Percentiles rank a stretch among this genome's conserved stretches.
Conservation (phyloP, 805 yeast species). For the Schwanniomyces pseudopolymorphus region DNA sequence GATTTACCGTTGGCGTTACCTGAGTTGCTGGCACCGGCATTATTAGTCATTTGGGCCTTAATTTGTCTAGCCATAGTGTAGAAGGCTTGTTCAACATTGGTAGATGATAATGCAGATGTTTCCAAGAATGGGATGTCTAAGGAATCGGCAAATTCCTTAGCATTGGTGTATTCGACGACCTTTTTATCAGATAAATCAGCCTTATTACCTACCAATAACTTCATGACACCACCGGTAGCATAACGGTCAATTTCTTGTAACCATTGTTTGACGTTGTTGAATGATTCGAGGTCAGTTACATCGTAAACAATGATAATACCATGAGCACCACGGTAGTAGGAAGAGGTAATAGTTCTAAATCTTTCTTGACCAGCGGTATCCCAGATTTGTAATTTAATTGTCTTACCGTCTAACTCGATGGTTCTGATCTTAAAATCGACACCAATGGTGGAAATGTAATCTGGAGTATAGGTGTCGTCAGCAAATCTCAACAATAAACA, state of each 20-base stretch:
- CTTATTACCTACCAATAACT: constrained; percentile 93
- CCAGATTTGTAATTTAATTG: constrained; percentile 97
- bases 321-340: constrained; percentile 97
- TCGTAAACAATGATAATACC: constrained; percentile 98
- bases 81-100: constrained; percentile 98
- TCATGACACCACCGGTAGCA: constrained; percentile 97
- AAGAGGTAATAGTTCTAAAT: constrained; percentile 95
- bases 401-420: constrained; percentile 92
- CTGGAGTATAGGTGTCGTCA: constrained; percentile 95
- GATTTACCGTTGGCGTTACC: constrained; percentile 48
- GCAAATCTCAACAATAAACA: constrained; percentile 94
- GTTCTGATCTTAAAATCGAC: constrained; percentile 92
- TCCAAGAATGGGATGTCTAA: constrained; percentile 92
- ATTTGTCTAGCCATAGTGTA: constrained; percentile 98
- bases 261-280: constrained; percentile 97
- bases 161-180: constrained; percentile 92
- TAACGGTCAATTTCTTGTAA: constrained; percentile 97
- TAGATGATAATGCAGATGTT: constrained; percentile 91
- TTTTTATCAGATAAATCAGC: constrained; percentile 92
- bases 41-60: constrained; percentile 87
- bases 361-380: constrained; percentile 99
- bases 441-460: constrained; percentile 96
- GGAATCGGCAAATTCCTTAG: constrained; percentile 96
- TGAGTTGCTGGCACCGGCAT: constrained; percentile 40
- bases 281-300: constrained; percentile 95